These are phyloP conservation scores for Lactarius psammicola DNA, from an alignment of 768 basidiomycete genomes.

Conservation along the genomic window DNA sequence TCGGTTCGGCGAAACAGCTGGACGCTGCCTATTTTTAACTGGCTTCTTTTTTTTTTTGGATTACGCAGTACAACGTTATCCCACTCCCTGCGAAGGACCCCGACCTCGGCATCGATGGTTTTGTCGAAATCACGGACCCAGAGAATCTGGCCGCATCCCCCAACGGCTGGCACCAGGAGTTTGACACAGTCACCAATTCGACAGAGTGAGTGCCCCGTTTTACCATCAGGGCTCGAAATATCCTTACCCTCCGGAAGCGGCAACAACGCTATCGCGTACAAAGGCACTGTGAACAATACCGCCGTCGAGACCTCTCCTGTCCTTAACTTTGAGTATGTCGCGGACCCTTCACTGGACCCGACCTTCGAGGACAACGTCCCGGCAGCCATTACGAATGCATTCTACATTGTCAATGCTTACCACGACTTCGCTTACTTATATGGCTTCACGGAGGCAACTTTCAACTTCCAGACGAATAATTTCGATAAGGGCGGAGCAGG, in stretches of 20 bases:
- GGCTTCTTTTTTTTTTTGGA: not conserved
- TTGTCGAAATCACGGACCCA: conserved; percentile 50
- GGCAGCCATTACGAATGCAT: conserved; percentile 54
- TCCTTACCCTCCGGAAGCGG: conserved; percentile 29
- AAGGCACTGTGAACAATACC: conserved; percentile 32
- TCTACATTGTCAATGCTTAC: conserved; percentile 52
- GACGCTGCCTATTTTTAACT: not conserved
- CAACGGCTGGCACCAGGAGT: conserved; percentile 52
- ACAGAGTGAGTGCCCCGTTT: conserved; percentile 28
- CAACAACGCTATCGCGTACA: conserved; percentile 43
- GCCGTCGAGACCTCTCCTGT: conserved; percentile 37
- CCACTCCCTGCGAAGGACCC: conserved; percentile 46
- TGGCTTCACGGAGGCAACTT: conserved; percentile 58
- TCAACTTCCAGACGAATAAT: conserved; percentile 62
- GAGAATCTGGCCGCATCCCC: conserved; percentile 56
- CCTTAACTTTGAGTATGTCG: conserved; percentile 45
- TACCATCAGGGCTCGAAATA: not conserved
- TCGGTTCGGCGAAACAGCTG: conserved; percentile 29
- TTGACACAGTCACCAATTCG: conserved; percentile 37
- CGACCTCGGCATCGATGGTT: conserved; percentile 42
- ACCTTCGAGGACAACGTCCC: conserved; percentile 48
- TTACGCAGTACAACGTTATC: conserved; percentile 42
- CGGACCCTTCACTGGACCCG: conserved; percentile 39
- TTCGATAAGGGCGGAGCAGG: conserved; percentile 34
- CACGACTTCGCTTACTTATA: conserved; percentile 40